Evolutionary conservation across 1,139 yeast species (phyloP).

Genomic region (Saccharomyces pastorianus): DNA sequence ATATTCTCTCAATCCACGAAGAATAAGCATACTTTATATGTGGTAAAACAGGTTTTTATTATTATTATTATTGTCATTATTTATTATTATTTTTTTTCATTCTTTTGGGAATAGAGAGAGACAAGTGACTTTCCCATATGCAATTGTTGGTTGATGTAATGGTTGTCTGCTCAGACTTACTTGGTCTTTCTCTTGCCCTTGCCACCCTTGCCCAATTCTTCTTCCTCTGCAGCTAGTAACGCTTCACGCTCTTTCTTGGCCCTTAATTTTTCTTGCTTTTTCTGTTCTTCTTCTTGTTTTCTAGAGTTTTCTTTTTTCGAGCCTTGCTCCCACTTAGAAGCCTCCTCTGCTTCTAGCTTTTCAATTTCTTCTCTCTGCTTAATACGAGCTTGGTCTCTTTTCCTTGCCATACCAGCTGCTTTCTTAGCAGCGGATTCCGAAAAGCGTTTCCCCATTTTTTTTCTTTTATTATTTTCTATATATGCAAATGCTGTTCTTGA

Average conservation of each 20-base stretch:
- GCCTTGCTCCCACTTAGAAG: slow-evolving; percentile 33
- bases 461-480: background rate
- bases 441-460: slow-evolving; percentile 31
- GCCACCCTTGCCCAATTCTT: slow-evolving; percentile 21
- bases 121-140: background rate
- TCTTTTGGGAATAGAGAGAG: background rate
- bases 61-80: background rate
- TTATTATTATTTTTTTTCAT: background rate
- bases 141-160: background rate
- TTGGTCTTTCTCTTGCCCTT: slow-evolving; percentile 13
- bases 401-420: slow-evolving; percentile 30
- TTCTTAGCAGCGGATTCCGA: slow-evolving; percentile 31
- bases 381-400: slow-evolving; percentile 26
- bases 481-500: background rate
- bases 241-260: slow-evolving; percentile 29
- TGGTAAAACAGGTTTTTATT: too few species aligned
- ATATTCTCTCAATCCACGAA: too few species aligned
- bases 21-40: too few species aligned
- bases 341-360: slow-evolving; percentile 25
- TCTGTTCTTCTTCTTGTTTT: slow-evolving; percentile 27
- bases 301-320: slow-evolving; percentile 27
- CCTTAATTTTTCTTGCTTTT: slow-evolving; percentile 25
- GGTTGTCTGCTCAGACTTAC: background rate
- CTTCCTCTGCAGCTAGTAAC: slow-evolving; percentile 30
- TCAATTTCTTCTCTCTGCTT: slow-evolving; percentile 22